Base-by-base conservation (phyloP, 257 asterid species). In the Plectranthus barbatus region DNA sequence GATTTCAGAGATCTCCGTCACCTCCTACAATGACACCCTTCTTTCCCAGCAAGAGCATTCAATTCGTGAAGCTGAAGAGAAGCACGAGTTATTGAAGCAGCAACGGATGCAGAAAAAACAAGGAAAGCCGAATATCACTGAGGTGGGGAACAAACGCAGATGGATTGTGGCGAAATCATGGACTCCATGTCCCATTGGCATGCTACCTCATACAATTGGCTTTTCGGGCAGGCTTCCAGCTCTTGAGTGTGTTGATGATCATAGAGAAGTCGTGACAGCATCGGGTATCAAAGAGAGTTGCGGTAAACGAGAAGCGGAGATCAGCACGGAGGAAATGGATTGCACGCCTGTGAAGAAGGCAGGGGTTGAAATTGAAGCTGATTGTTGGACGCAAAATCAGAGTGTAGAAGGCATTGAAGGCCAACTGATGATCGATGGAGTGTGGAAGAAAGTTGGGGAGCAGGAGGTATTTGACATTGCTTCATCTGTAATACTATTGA, bases 131-230 rank as follows among this genome's bases (percentile, higher is more conserved):
- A 52, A 40, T 42, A 26, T 19, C 0, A 9, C 60, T 37, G 58
- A 64, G 15, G 57, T n/a, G 5, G 76, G 79, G 63, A 39, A 9
- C 31, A 5, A 77, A 68, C 37, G 77, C 53, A 74, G 62, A 77
- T 84, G 95, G 92, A 44, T 34, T 39, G 78, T 83, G 49, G 66
- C 60, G 0, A 76, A 86, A 68, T 72, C 85, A 20, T 88, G 96
- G 96, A 88, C 62, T 39, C 81, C 83, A 44, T 84, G 98, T 44
- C 96, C 98, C 23, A 80, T 86, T 17, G 98, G 98, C 41, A 80
- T 80, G 96, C 62, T 88, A 24, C 90, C 94, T n/a, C 78, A 76
- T 42, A 23, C 72, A 7, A 66, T 81, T 51, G 86, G 95, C 54
- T 84, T 82, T 26, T 81, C 90, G 0, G 94, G 96, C 4, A 72